A percentile compares a stretch with the other conserved stretches of the same genome.
These are phyloP conservation scores for Botrytis porri DNA, from an alignment of 2,329 filamentous ascomycete species.

Conservation along the genomic window DNA sequence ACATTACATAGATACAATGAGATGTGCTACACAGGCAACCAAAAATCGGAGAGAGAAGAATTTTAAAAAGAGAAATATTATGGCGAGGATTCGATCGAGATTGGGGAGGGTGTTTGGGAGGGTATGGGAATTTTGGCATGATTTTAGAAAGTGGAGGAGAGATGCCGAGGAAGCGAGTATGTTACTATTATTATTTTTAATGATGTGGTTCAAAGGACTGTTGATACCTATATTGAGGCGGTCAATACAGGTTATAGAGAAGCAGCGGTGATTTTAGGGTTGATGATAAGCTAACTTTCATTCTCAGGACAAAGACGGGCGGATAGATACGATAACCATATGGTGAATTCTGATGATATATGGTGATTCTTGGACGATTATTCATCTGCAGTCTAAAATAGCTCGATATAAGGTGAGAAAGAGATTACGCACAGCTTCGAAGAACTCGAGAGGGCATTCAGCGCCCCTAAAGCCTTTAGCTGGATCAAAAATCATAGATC, in stretches of 20 bases:
- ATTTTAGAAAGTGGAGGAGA: background rate
- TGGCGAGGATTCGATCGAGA: background rate
- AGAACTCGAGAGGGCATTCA: background rate
- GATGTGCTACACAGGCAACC: background rate
- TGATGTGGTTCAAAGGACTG: background rate
- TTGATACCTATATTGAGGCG: background rate
- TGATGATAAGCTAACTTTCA: background rate
- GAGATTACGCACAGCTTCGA: background rate
- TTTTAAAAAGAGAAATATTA: background rate
- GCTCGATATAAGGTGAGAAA: background rate
- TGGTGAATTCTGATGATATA: constrained; percentile 6
- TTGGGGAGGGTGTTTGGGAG: background rate
- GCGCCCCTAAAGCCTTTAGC: fast-evolving
- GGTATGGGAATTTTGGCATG: background rate
- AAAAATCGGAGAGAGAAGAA: background rate
- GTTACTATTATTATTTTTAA: background rate
- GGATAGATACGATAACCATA: constrained; percentile 14
- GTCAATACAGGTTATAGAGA: too few relatives aligned
- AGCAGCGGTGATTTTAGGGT: fast-evolving
- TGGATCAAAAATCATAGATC: background rate
- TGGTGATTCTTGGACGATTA: background rate
- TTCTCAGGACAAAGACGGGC: background rate
- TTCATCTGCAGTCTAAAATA: background rate
- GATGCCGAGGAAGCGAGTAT: background rate
- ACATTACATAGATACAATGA: background rate